Percentiles rank a stretch among this genome's conserved stretches.
Evolutionary conservation across 2,329 filamentous ascomycete species (phyloP).

Genomic region (Mariannaea sp.): DNA sequence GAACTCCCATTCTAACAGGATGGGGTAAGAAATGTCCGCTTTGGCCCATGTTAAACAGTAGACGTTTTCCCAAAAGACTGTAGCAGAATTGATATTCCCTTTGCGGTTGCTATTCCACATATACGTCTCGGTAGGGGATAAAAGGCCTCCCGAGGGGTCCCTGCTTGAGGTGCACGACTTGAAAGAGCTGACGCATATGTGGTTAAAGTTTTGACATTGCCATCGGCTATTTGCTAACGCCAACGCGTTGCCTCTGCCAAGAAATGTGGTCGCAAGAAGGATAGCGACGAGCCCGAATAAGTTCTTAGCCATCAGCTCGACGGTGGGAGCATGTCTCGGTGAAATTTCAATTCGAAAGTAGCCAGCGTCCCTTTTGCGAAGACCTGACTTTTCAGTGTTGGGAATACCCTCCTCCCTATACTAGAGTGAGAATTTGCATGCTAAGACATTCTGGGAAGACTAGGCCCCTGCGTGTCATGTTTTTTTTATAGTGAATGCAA

Average conservation of each 20-base stretch:
- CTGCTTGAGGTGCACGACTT: conserved; percentile 25
- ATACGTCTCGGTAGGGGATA: conserved; percentile 17
- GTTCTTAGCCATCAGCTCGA: background rate
- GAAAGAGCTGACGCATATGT: conserved; percentile 28
- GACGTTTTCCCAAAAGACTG: conserved; percentile 23
- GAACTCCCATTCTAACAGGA: conserved; percentile 1
- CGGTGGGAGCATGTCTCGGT: background rate
- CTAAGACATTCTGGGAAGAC: too few species aligned
- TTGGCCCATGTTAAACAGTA: conserved; percentile 26
- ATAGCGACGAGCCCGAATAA: conserved; percentile 9
- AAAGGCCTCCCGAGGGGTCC: conserved; percentile 17
- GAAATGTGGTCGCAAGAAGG: background rate
- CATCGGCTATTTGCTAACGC: conserved; percentile 21
- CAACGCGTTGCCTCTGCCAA: conserved; percentile 6
- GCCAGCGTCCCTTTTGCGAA: too few species aligned
- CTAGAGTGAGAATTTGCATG: too few species aligned
- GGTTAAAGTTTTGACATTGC: conserved; percentile 22
- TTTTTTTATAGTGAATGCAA: too few species aligned
- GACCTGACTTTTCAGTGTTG: background rate
- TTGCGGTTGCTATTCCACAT: conserved; percentile 8
- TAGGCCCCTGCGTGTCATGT: too few species aligned
- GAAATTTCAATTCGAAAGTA: too few species aligned
- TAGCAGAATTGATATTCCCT: conserved; percentile 17
- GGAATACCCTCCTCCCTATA: too few species aligned
- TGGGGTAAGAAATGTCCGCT: conserved; percentile 21